phyloP scores from a whole-genome alignment of 805 yeast genomes.

The Wickerhamiella parazyma region DNA sequence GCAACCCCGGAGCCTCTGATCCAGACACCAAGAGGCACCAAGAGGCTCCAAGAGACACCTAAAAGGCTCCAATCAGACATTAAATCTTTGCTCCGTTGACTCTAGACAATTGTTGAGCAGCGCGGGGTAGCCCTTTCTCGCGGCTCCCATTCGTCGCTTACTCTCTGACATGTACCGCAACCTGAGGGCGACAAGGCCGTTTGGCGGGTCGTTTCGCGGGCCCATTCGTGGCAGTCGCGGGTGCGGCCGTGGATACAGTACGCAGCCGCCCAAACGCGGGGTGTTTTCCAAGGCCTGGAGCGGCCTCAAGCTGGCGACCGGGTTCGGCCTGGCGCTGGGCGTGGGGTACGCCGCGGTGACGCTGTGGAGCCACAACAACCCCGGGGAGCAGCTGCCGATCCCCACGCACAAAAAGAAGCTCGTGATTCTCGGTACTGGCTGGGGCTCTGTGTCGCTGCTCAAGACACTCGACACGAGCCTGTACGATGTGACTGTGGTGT shows the following conservation, averaged over 20 bases:
- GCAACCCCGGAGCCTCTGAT: too few species aligned
- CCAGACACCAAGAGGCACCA: too few species aligned
- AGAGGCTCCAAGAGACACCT: too few species aligned
- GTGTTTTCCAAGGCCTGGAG: conserved; percentile 2
- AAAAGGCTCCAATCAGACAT: too few species aligned
- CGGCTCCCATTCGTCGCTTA: not conserved
- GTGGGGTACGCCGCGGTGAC: conserved; percentile 49
- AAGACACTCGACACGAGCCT: conserved; percentile 73
- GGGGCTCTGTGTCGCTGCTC: conserved; percentile 84
- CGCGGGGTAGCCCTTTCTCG: not conserved
- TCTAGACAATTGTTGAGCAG: not conserved
- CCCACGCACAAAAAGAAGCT: conserved; percentile 58
- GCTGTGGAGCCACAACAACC: conserved; percentile 26
- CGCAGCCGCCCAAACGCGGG: not conserved
- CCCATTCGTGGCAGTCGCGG: too few species aligned
- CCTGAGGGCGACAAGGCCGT: not conserved
- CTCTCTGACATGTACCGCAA: not conserved
- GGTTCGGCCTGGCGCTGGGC: conserved; percentile 25
- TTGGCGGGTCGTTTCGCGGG: too few species aligned
- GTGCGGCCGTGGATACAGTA: too few species aligned
- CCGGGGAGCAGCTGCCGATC: conserved; percentile 28
- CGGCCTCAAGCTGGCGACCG: conserved; percentile 7
- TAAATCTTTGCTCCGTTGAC: not conserved
- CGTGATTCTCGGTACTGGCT: conserved; percentile 66
- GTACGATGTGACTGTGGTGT: conserved; percentile 78